A percentile compares a stretch with the other conserved stretches of the same genome.
phyloP scores from a whole-genome alignment of 257 asterid genomes.

The Paulownia fortunei region DNA sequence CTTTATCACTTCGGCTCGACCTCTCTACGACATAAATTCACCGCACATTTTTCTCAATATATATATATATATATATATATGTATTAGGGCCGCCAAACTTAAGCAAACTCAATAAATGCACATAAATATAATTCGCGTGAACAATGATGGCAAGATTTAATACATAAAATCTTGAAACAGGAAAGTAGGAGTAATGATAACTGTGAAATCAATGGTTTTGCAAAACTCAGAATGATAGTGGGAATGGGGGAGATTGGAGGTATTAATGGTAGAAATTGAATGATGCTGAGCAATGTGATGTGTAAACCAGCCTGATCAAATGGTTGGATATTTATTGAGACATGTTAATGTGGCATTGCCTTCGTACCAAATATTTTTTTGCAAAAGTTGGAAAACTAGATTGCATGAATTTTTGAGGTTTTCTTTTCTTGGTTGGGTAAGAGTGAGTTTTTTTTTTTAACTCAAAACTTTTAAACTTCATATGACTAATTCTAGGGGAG shows the following conservation, averaged over 20 bases:
- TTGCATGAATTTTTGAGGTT: not conserved
- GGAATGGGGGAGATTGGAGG: conserved; percentile 13
- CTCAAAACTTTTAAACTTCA: no score
- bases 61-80: not conserved
- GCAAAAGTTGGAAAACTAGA: not conserved
- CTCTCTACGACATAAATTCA: not conserved
- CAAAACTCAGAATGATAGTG: not conserved
- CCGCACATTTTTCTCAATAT: no score
- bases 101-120: conserved; percentile 21
- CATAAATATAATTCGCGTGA: conserved; percentile 3
- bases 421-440: no score
- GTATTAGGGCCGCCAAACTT: conserved; percentile 12
- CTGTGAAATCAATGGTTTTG: conserved; percentile 28
- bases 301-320: not conserved
- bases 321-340: conserved; percentile 25
- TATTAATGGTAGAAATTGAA: not conserved
- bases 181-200: conserved; percentile 14
- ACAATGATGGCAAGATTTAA: conserved; percentile 12
- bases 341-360: not conserved
- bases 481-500: no score
- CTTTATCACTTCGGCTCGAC: not conserved
- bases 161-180: not conserved
- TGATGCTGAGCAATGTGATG: not conserved
- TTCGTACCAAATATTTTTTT: not conserved
- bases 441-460: no score